Conservation (phyloP, 2,329 filamentous ascomycete genomes). For the Pseudogymnoascus sp. region DNA sequence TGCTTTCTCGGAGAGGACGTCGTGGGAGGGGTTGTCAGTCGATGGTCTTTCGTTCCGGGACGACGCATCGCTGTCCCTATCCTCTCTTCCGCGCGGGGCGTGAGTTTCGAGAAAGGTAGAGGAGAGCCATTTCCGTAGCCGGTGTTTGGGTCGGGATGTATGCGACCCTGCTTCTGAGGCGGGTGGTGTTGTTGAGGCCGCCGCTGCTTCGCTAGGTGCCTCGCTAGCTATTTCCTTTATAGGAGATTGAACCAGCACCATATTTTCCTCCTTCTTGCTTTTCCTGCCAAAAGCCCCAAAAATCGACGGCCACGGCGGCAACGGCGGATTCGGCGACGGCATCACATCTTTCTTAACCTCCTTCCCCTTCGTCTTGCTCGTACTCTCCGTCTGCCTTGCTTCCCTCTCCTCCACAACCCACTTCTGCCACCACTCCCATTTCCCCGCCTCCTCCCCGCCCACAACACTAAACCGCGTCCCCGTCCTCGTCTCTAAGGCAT, state of each 20-base stretch:
- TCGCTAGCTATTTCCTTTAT: background rate
- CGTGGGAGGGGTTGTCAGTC: background rate
- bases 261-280: background rate
- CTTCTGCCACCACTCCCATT: background rate
- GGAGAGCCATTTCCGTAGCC: background rate
- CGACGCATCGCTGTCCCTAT: background rate
- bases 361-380: background rate
- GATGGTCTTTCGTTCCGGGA: background rate
- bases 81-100: background rate
- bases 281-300: background rate
- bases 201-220: background rate
- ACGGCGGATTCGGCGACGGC: too few species aligned
- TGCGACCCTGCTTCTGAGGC: background rate
- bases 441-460: background rate
- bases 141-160: background rate
- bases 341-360: background rate
- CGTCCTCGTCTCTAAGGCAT: slow-evolving; percentile 57
- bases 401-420: background rate
- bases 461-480: slow-evolving; percentile 32
- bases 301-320: too few species aligned
- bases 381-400: background rate
- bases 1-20: background rate
- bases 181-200: background rate
- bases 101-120: background rate
- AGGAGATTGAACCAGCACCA: background rate